Conservation (phyloP, 139 green algal species). For the Picochlorum sp. region DNA sequence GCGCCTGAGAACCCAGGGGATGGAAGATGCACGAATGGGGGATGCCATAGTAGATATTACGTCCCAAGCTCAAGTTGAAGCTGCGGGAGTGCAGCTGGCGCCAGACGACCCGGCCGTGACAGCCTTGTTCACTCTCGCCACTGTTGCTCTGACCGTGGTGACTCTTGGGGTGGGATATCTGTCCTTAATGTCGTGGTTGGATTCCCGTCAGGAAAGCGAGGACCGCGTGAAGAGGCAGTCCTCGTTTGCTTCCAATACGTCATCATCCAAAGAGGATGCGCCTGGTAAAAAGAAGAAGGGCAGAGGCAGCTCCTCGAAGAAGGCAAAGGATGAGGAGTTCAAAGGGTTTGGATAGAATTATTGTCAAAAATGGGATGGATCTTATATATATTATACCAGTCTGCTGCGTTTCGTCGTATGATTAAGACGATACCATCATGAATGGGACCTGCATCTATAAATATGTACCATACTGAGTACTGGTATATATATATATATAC, state of each 20-base stretch:
- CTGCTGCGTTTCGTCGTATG: too few relatives aligned
- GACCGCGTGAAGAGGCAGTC: slow-evolving; percentile 5
- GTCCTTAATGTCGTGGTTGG: slow-evolving; percentile 16
- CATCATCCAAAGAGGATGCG: neutral
- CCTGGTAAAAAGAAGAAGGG: neutral
- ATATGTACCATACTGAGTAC: too few relatives aligned
- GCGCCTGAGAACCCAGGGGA: too few relatives aligned
- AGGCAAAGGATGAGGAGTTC: too few relatives aligned
- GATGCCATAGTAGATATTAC: too few relatives aligned
- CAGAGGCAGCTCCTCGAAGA: too few relatives aligned
- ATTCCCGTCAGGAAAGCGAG: slow-evolving; percentile 17
- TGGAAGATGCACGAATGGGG: neutral
- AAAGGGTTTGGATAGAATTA: too few relatives aligned
- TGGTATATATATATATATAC: too few relatives aligned
- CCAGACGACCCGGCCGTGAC: slow-evolving; percentile 14
- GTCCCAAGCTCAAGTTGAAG: neutral
- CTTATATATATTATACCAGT: too few relatives aligned
- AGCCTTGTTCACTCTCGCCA: slow-evolving; percentile 14
- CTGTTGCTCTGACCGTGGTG: slow-evolving; percentile 18
- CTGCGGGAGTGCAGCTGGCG: neutral
- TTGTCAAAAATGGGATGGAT: too few relatives aligned
- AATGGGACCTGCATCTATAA: too few relatives aligned
- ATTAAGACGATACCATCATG: too few relatives aligned
- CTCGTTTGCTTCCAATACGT: neutral
- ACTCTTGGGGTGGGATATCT: slow-evolving; percentile 31